Conservation (phyloP, 2,329 filamentous ascomycete species). For the Geosmithia flava region DNA sequence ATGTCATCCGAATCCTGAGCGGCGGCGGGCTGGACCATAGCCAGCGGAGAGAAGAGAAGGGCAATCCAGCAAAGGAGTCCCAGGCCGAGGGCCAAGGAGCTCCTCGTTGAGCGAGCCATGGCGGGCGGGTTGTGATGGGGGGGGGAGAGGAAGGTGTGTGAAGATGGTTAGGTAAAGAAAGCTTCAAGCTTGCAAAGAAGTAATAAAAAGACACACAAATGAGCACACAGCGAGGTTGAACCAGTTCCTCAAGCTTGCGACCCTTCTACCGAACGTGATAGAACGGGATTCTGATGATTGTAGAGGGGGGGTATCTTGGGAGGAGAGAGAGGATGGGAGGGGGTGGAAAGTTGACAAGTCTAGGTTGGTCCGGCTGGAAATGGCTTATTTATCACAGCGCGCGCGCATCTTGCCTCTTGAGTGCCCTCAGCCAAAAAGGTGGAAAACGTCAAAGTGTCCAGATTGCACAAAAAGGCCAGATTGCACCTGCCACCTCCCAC, state of each 20-base stretch:
- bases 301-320: conserved; percentile 15
- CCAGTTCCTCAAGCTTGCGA: conserved; percentile 16
- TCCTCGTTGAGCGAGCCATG: conserved; percentile 51
- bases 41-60: conserved; percentile 76
- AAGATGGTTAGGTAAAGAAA: conserved; percentile 7
- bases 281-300: neutral
- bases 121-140: conserved; percentile 6
- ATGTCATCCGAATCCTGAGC: conserved; percentile 66
- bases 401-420: neutral
- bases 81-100: conserved; percentile 66
- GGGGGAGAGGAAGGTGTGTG: conserved; percentile 5
- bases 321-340: conserved; percentile 10
- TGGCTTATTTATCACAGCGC: conserved; percentile 20
- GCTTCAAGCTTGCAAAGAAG: conserved; percentile 6
- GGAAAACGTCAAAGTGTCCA: conserved; percentile 30
- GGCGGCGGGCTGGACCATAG: conserved; percentile 68
- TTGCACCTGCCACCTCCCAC: conserved; percentile 31
- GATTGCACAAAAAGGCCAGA: conserved; percentile 34
- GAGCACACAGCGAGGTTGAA: conserved; percentile 12
- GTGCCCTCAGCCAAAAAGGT: conserved; percentile 1
- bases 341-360: neutral
- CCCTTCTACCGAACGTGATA: conserved; percentile 8
- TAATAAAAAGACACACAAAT: conserved; percentile 11
- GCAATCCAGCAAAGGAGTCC: conserved; percentile 86
- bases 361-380: conserved; percentile 11